phyloP scores from a whole-genome alignment of 345 rosid species.

The Aegle marmelos region DNA sequence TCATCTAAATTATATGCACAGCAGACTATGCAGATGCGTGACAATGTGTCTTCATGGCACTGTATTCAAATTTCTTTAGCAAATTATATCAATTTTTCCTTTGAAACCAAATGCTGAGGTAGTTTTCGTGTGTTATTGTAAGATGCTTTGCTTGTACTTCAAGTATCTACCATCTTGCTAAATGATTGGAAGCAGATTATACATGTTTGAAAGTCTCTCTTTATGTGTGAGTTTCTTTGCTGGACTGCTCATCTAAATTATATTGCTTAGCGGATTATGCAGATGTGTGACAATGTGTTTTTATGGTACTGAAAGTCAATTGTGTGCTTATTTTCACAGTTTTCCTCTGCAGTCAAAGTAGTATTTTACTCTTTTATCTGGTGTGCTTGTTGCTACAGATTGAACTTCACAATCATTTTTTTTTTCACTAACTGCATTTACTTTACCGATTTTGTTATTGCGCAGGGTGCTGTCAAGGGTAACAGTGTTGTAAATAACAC shows the following conservation, averaged over 20 bases:
- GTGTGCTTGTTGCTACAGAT: conserved; percentile 6
- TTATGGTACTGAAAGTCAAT: neutral
- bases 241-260: neutral
- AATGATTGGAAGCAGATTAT: neutral
- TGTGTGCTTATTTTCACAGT: neutral
- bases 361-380: neutral
- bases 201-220: neutral
- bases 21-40: neutral
- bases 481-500: conserved; percentile 56
- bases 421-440: neutral
- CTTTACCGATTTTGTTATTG: conserved; percentile 10
- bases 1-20: neutral
- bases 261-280: neutral
- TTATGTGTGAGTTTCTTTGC: neutral
- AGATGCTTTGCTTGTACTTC: neutral
- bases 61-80: neutral
- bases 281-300: neutral
- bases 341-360: neutral
- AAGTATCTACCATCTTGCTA: neutral
- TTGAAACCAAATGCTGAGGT: neutral
- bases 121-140: neutral
- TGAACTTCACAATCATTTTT: neutral
- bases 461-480: conserved; percentile 85
- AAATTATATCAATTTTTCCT: neutral
- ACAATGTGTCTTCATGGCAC: neutral